Evolutionary conservation across 495 filamentous ascomycete species (phyloP), one percentile per base, ranked within the genome.

Genomic region (Aspergillus olivimuriae): DNA sequence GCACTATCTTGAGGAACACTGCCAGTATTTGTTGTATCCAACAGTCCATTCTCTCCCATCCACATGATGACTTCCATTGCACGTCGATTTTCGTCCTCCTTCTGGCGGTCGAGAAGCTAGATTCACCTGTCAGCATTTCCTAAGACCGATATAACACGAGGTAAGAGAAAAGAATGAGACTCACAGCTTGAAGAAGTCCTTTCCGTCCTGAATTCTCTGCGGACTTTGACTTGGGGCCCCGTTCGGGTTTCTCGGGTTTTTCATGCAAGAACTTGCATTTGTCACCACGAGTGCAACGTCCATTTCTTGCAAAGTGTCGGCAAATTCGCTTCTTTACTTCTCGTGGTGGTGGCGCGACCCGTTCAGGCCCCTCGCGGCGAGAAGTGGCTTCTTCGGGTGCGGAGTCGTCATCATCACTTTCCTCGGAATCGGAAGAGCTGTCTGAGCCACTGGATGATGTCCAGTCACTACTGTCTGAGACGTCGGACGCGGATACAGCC

Each of bases 151-250:
- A n/a, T n/a, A n/a, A n/a, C n/a, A n/a, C n/a, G 18, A n/a, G 21
- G 31, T 31, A 32, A 26, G 19, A 38, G 16, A 12, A 39, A 34
- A 48, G 14, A 17, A 31, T 24, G 41, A 32, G n/a, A 66, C 73
- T 58, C 53, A 78, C 75, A 43, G 70, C 62, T 44, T 76, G 72
- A 34, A 72, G 67, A 20, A 78, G 60, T 34, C 74, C 67, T 53
- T 72, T 74, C 33, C 61, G 63, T 38, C 60, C 63, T 43, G 60
- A 56, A 44, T 60, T 62, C 34, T 61, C 60, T 7, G 24, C 34
- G 4, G 56, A 39, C 40, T 65, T 65, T 11, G 56, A n/a, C 44
- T 69, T 72, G 28, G 45, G 24, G 11, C 41, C 55, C 34, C 61
- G 52, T 32, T 69, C 60, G 2, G 62, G 37, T 22, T 42, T 44